These are phyloP conservation scores for Paraurostyla sp. DNA, from an alignment of 73 alveolate species.

Conservation along the genomic window DNA sequence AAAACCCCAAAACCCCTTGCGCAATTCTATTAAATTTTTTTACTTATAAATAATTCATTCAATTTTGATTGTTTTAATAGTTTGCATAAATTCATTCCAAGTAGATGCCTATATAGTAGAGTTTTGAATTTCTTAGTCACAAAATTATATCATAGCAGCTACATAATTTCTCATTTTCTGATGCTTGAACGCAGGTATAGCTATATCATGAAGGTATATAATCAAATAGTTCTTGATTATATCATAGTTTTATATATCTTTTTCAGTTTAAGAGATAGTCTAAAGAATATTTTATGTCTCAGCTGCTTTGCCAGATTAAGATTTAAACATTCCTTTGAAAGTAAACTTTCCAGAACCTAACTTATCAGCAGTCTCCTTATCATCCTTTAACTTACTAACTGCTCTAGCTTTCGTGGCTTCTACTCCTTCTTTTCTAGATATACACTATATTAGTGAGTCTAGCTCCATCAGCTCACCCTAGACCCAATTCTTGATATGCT, in stretches of 20 bases:
- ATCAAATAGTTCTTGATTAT: slow-evolving; percentile 65
- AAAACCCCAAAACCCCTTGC: too few species aligned
- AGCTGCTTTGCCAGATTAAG: slow-evolving; percentile 53
- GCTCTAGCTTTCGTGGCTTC: slow-evolving; percentile 50
- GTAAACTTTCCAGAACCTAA: slow-evolving; percentile 71
- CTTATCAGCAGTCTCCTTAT: slow-evolving; percentile 65
- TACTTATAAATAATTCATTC: too few species aligned
- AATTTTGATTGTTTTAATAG: too few species aligned
- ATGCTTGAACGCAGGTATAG: slow-evolving; percentile 69
- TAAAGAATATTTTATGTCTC: slow-evolving; percentile 26
- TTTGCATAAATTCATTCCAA: too few species aligned
- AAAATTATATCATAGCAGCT: not conserved
- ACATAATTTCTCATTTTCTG: slow-evolving; percentile 42
- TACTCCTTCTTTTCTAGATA: slow-evolving; percentile 58
- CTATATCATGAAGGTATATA: slow-evolving; percentile 66
- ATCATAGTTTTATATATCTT: slow-evolving; percentile 67
- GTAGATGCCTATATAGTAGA: too few species aligned
- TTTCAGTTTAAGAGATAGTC: slow-evolving; percentile 61
- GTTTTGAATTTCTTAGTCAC: not conserved
- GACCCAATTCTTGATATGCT: slow-evolving; percentile 64
- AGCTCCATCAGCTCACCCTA: slow-evolving; percentile 70
- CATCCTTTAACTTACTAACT: slow-evolving; percentile 41
- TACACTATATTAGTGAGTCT: slow-evolving; percentile 66
- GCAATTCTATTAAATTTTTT: too few species aligned
- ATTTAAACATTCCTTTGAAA: slow-evolving; percentile 61